Conservation (phyloP, 768 basidiomycete species). For the Termitomyces heimii region DNA sequence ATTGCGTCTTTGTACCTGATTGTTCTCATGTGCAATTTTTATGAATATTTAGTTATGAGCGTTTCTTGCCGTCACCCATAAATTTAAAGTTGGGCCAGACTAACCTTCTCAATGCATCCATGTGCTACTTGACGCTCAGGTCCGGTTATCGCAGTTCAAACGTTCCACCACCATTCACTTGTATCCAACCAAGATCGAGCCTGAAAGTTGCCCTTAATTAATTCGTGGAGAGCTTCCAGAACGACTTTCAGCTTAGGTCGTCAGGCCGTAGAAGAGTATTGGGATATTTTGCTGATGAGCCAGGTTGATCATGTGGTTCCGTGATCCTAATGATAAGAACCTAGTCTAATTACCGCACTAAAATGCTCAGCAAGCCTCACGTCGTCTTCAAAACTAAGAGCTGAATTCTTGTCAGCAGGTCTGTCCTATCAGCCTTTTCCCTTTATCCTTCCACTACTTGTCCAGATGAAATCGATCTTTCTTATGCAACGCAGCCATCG, state of each 20-base stretch:
- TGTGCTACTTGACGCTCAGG: background rate
- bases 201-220: background rate
- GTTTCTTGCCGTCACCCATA: background rate
- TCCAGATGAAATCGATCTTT: background rate
- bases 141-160: background rate
- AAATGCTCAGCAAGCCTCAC: background rate
- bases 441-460: background rate
- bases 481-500: background rate
- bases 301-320: background rate
- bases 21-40: background rate
- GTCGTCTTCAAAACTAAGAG: background rate
- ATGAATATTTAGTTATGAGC: too few species aligned
- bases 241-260: too few species aligned
- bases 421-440: background rate
- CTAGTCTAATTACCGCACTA: background rate
- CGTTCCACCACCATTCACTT: background rate
- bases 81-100: background rate
- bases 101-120: background rate
- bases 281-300: background rate
- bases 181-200: background rate
- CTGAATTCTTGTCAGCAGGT: background rate
- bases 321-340: background rate
- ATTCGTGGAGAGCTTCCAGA: background rate
- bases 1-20: background rate
- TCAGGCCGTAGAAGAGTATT: background rate